These are phyloP conservation scores for Hyphopichia khmerensis DNA, from an alignment of 1,139 yeast genomes.

Conservation along the genomic window DNA sequence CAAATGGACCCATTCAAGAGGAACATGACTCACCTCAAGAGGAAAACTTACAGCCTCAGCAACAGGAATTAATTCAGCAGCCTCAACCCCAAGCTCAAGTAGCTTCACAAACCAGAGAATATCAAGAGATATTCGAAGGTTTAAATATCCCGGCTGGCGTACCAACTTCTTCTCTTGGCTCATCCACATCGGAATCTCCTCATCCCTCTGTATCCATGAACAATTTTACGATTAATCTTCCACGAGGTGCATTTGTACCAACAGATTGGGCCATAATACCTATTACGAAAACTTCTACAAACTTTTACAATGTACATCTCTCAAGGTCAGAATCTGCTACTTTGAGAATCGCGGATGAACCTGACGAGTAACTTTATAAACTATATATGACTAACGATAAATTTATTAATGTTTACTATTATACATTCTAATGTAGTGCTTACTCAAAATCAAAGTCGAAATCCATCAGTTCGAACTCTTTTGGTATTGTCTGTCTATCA, in stretches of 20 bases:
- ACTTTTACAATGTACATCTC: slow-evolving; percentile 19
- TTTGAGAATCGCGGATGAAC: background rate
- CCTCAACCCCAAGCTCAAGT: background rate
- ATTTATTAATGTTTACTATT: background rate
- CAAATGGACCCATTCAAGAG: slow-evolving; percentile 4
- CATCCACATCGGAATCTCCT: background rate
- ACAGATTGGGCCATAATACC: slow-evolving; percentile 38
- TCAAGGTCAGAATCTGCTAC: slow-evolving; percentile 9
- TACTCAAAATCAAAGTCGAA: slow-evolving; percentile 31
- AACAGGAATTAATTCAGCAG: slow-evolving; percentile 3
- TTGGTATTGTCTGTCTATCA: slow-evolving; percentile 2
- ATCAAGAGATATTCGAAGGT: background rate
- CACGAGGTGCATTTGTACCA: slow-evolving; percentile 29
- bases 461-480: slow-evolving; percentile 17
- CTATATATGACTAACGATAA: background rate
- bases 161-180: background rate
- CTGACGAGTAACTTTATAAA: background rate
- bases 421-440: background rate
- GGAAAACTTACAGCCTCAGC: slow-evolving; percentile 1
- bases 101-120: background rate
- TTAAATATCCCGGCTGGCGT: slow-evolving; percentile 3
- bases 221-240: slow-evolving; percentile 8
- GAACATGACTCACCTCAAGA: slow-evolving; percentile 2
- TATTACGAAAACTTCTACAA: slow-evolving; percentile 12
- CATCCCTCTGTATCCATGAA: background rate